Evolutionary conservation across 805 yeast genomes (phyloP).

Genomic region (Metschnikowia anglica): DNA sequence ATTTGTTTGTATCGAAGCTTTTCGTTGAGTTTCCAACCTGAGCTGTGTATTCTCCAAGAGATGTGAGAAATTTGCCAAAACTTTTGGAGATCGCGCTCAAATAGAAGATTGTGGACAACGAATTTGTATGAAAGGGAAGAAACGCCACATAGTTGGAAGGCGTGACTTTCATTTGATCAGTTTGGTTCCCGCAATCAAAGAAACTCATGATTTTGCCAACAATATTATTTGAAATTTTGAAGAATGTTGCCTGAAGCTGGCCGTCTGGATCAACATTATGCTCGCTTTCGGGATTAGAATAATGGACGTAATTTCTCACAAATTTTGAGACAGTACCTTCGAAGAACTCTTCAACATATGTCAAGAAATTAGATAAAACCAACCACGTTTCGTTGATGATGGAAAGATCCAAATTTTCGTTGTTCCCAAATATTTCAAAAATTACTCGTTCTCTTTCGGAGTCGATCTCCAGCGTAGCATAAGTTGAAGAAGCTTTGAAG

Average conservation of each 20-base stretch:
- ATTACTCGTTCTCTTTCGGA: conserved; percentile 30
- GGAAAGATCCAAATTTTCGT: conserved; percentile 42
- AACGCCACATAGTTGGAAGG: conserved; percentile 37
- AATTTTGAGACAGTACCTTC: conserved; percentile 32
- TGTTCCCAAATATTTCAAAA: conserved; percentile 34
- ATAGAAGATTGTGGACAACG: conserved; percentile 40
- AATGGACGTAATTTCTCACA: conserved; percentile 39
- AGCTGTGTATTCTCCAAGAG: conserved; percentile 32
- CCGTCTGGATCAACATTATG: conserved; percentile 33
- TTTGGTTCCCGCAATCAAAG: conserved; percentile 29
- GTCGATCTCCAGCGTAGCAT: conserved; percentile 23
- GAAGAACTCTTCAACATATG: conserved; percentile 34
- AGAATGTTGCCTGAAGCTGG: conserved; percentile 27
- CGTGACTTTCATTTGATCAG: conserved; percentile 36
- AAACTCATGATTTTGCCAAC: conserved; percentile 27
- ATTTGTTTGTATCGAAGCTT: conserved; percentile 37
- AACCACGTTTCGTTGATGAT: conserved; percentile 46
- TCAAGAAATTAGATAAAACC: conserved; percentile 36
- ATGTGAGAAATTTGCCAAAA: conserved; percentile 30
- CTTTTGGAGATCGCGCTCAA: conserved; percentile 29
- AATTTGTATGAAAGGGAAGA: conserved; percentile 41
- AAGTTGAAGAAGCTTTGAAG: conserved; percentile 30
- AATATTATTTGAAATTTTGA: conserved; percentile 27
- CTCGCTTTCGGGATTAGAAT: conserved; percentile 23
- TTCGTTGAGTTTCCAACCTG: conserved; percentile 34